These are phyloP conservation scores for Globisporangium abappressorium DNA, from an alignment of 352 stramenopile species.

Conservation along the genomic window DNA sequence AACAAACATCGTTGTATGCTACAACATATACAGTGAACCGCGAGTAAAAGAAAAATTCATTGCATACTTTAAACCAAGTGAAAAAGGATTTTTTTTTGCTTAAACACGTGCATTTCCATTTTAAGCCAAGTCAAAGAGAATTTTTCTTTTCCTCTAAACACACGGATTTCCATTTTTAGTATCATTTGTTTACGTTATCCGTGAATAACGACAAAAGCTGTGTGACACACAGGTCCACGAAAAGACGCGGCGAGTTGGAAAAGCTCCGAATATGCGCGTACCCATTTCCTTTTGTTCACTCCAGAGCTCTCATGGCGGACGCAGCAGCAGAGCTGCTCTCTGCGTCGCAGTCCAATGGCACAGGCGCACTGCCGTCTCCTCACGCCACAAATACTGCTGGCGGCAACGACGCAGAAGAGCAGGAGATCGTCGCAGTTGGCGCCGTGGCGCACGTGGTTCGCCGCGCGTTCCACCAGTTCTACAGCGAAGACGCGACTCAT, in stretches of 20 bases:
- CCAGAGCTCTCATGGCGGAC: neutral
- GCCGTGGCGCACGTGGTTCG: slow-evolving; percentile 71
- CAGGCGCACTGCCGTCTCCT: neutral
- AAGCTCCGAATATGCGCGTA: neutral
- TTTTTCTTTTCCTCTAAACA: no score
- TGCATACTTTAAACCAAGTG: no score
- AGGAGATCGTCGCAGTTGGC: slow-evolving; percentile 66
- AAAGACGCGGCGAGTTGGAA: slow-evolving; percentile 10
- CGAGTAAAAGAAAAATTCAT: no score
- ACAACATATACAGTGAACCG: neutral
- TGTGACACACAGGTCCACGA: neutral
- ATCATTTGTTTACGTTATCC: no score
- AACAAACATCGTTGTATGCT: neutral
- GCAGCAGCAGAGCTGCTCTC: neutral
- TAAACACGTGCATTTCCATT: no score
- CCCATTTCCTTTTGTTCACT: neutral
- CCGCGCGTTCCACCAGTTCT: slow-evolving; percentile 69
- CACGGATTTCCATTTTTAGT: no score
- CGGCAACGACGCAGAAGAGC: slow-evolving; percentile 22
- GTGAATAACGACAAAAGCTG: no score
- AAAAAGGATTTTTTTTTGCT: no score
- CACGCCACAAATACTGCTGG: neutral
- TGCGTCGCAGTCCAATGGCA: neutral
- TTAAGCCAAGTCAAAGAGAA: no score
- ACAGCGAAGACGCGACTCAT: slow-evolving; percentile 10